These are phyloP conservation scores for Globisporangium spinosum DNA, from an alignment of 352 stramenopile species.

Conservation along the genomic window DNA sequence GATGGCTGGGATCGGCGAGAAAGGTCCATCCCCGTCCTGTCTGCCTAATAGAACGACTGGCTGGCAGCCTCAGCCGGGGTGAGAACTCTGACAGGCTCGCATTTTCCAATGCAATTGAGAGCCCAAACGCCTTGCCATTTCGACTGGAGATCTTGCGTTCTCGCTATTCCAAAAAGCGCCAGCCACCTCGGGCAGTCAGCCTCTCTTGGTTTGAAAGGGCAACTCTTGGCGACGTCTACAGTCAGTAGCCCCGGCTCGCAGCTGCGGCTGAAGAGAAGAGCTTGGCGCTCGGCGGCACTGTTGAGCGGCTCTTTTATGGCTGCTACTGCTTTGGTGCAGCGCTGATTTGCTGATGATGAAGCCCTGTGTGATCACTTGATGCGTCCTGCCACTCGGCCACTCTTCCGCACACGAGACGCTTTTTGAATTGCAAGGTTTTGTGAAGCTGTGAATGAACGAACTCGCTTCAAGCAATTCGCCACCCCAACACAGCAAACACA, in stretches of 20 bases:
- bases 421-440: not conserved
- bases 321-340: not conserved
- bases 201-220: not conserved
- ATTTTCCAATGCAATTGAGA: not conserved
- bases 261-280: not conserved
- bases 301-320: slow-evolving; percentile 6
- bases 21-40: not conserved
- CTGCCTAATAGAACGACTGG: not conserved
- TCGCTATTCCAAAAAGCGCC: not conserved
- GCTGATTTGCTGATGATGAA: slow-evolving; percentile 2
- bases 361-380: slow-evolving; percentile 2
- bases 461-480: not conserved
- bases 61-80: not conserved
- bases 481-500: not conserved
- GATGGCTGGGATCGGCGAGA: not conserved
- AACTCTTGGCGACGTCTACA: slow-evolving; percentile 7
- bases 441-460: not conserved
- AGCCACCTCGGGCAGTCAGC: not conserved
- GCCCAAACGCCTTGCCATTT: not conserved
- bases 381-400: not conserved
- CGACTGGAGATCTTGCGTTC: not conserved
- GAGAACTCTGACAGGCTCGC: too few species aligned
- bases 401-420: not conserved
- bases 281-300: not conserved
- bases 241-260: not conserved